Conservation (phyloP, 805 yeast species). For the Myxozyma neglecta region DNA sequence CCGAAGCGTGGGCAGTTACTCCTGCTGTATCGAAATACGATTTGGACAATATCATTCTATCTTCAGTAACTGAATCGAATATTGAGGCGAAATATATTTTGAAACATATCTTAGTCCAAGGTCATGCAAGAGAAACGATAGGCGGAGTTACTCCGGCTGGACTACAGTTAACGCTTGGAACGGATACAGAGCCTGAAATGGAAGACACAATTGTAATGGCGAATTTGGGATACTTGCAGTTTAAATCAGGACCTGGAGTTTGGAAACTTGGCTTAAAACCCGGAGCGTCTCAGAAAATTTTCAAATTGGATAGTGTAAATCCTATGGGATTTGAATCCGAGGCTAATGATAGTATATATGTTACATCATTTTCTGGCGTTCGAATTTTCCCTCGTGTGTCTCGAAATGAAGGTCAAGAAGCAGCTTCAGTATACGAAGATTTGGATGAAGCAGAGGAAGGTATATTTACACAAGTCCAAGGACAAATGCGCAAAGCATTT, state of each 20-base stretch:
- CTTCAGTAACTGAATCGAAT: constrained; percentile 38
- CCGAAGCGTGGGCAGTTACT: constrained; percentile 66
- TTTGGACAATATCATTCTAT: constrained; percentile 60
- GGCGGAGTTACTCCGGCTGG: constrained; percentile 50
- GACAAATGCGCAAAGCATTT: constrained; percentile 20
- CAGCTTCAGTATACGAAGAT: constrained; percentile 33
- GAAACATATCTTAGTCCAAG: constrained; percentile 64
- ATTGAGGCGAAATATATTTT: constrained; percentile 53
- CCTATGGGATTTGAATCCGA: constrained; percentile 17
- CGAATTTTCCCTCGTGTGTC: constrained; percentile 49
- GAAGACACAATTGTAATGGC: constrained; percentile 72
- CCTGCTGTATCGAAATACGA: constrained; percentile 57
- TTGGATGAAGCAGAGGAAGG: constrained; percentile 8
- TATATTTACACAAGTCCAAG: constrained; percentile 16
- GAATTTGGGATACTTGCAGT: constrained; percentile 79
- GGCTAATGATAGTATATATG: constrained; percentile 21
- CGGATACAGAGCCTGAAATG: constrained; percentile 33
- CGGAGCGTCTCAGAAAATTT: constrained; percentile 48
- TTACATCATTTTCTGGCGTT: constrained; percentile 50
- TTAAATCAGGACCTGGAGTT: constrained; percentile 69
- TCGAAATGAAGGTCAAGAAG: constrained; percentile 46
- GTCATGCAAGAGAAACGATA: constrained; percentile 55
- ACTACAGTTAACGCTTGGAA: constrained; percentile 48
- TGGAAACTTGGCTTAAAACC: constrained; percentile 56
- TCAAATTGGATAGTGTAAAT: constrained; percentile 43